Base-by-base conservation (phyloP, 208 protist species). In the Porcisia hertigi region DNA sequence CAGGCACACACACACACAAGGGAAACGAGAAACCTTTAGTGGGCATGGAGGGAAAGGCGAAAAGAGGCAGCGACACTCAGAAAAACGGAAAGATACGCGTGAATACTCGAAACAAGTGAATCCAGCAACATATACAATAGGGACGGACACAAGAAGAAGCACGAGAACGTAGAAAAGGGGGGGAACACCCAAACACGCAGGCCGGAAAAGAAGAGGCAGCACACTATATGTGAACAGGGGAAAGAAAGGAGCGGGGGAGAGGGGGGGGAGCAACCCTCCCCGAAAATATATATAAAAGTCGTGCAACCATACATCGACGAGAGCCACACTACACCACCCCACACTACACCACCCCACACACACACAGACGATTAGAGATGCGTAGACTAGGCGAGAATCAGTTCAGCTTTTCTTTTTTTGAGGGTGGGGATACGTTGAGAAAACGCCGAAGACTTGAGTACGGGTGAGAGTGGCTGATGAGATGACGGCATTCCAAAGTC, bases 1-100 rank as follows among this genome's bases (percentile, higher is more conserved):
- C 20, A 30, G 25, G 20, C 66, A 34, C 34, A 52, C 18, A 23
- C 53, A 69, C 18, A 39, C n/a, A 20, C 30, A 66, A 67, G 73
- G 39, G 53, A 65, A 72, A 76, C 63, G 71, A 67, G 73, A 39
- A 41, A 77, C 23, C 57, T 45, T 64, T 55, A 64, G n/a, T 43
- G 67, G 36, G 55, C 36, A 43, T 49, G 45, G 20, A 62, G 45
- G 34, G 1, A 23, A 53, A 47, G 47, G 45, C 20, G 45, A n/a
- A 8, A n/a, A 25, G 49, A 47, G 20, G 45, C 20, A 65, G 52
- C 25, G 54, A 36, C 53, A 30, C 45, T 69, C 30, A 39, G 16
- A 3, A 62, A 73, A 45, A 23, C 45, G 30, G 41, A 73, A 79
- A 43, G 36, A 75, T 25, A 65, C 65, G 59, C 76, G 34, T 41